phyloP scores from a whole-genome alignment of 331 rosid species.

The Malus hybrid region DNA sequence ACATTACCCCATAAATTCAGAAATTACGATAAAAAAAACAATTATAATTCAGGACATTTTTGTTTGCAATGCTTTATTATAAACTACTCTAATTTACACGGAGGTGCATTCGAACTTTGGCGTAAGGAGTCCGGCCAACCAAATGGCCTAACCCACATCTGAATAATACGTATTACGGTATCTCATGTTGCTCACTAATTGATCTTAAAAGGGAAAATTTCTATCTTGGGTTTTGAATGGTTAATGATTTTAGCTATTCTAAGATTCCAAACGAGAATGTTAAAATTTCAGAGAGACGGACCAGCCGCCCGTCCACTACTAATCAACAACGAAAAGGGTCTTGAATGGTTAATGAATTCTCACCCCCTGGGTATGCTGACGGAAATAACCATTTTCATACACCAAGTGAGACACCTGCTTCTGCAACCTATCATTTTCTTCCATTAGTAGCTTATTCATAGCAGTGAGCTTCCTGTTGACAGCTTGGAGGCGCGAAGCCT shows the following conservation, averaged over 20 bases:
- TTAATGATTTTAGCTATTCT: neutral
- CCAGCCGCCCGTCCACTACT: too few relatives aligned
- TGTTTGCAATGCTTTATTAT: too few relatives aligned
- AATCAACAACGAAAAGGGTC: neutral
- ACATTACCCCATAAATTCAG: too few relatives aligned
- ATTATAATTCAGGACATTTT: neutral
- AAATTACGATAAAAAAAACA: neutral
- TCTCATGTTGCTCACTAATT: neutral
- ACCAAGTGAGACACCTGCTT: slow-evolving; percentile 97
- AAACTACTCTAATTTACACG: too few relatives aligned
- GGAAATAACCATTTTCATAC: slow-evolving; percentile 94
- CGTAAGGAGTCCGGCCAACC: too few relatives aligned
- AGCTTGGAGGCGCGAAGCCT: slow-evolving; percentile 82
- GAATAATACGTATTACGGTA: neutral
- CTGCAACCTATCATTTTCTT: slow-evolving; percentile 99
- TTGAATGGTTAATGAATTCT: slow-evolving; percentile 2
- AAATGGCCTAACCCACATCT: too few relatives aligned
- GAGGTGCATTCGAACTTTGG: too few relatives aligned
- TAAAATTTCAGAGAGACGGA: too few relatives aligned
- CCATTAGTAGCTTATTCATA: slow-evolving; percentile 98
- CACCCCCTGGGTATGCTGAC: slow-evolving; percentile 87
- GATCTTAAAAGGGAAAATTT: neutral
- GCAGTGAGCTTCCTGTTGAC: slow-evolving; percentile 96
- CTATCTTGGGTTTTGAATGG: neutral
- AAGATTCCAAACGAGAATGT: neutral